These are phyloP conservation scores for Hyphopichia buzzinii DNA, from an alignment of 1,139 yeast species.

Conservation along the genomic window DNA sequence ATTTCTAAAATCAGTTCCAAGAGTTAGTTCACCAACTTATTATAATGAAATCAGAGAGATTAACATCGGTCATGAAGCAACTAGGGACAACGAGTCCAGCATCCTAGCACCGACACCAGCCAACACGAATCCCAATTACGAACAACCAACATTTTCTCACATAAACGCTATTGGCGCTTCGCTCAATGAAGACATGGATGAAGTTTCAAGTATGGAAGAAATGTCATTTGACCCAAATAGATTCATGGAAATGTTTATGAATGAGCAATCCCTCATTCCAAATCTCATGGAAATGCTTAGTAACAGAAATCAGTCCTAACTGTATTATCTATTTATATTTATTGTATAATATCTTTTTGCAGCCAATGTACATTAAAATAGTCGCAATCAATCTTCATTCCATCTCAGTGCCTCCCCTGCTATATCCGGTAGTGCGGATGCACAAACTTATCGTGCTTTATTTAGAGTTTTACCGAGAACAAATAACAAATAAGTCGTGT, in stretches of 20 bases:
- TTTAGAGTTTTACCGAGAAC: not conserved
- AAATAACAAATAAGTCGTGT: not conserved
- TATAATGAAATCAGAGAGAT: slow-evolving; percentile 5
- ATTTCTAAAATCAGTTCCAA: slow-evolving; percentile 6
- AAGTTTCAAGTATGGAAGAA: slow-evolving; percentile 1
- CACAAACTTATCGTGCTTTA: too few species aligned
- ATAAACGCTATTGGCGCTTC: not conserved
- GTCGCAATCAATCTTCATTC: too few species aligned
- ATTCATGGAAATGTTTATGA: slow-evolving; percentile 1
- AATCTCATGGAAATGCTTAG: slow-evolving; percentile 1
- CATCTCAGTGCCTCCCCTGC: too few species aligned
- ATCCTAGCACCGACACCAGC: not conserved
- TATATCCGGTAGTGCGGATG: too few species aligned
- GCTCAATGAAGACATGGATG: not conserved
- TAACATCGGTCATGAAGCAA: not conserved
- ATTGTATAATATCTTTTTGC: too few species aligned
- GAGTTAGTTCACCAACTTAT: slow-evolving; percentile 11
- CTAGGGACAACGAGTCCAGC: slow-evolving; percentile 1
- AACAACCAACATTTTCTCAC: not conserved
- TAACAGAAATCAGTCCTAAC: too few species aligned
- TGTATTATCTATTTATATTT: too few species aligned
- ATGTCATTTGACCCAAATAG: slow-evolving; percentile 1
- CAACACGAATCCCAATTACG: not conserved
- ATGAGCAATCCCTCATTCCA: slow-evolving; percentile 1
- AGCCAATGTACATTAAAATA: too few species aligned